Conservation (phyloP, 495 filamentous ascomycete genomes). For the Talaromyces trachyspermus region DNA sequence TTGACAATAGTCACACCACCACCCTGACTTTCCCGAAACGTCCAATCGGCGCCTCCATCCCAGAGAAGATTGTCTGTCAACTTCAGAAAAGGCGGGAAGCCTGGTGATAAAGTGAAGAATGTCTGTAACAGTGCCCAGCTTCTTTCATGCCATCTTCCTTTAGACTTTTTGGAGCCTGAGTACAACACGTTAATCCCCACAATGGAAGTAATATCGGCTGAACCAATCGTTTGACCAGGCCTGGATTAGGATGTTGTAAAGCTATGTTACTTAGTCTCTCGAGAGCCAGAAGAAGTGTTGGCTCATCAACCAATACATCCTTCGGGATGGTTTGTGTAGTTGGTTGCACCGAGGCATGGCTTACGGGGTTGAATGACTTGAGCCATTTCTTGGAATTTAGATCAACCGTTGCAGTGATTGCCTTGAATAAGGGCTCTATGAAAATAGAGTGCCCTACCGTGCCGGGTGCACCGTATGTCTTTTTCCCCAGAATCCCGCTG, state of each 20-base stretch:
- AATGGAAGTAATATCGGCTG: conserved; percentile 57
- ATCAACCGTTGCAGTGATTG: conserved; percentile 48
- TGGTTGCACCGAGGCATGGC: neutral
- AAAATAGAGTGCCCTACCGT: conserved; percentile 64
- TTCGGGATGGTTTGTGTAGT: neutral
- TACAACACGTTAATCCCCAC: conserved; percentile 59
- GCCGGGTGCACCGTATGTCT: conserved; percentile 58
- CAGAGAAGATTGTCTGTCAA: conserved; percentile 45
- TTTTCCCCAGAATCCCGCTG: conserved; percentile 62
- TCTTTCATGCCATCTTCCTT: conserved; percentile 21
- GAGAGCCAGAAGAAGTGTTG: conserved; percentile 34
- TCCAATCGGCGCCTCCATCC: conserved; percentile 43
- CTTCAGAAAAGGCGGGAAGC: conserved; percentile 33
- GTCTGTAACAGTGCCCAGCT: conserved; percentile 32
- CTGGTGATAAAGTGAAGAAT: conserved; percentile 43
- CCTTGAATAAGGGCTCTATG: conserved; percentile 54
- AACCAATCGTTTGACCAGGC: conserved; percentile 62
- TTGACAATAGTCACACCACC: conserved; percentile 30
- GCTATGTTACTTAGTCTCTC: conserved; percentile 50
- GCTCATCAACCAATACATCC: conserved; percentile 16
- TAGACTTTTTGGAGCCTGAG: conserved; percentile 24
- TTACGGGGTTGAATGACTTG: conserved; percentile 7
- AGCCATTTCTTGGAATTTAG: conserved; percentile 21
- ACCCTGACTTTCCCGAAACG: conserved; percentile 26
- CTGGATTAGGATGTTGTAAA: conserved; percentile 63